These are phyloP conservation scores for Lecanoromycetidae sp. DNA, from an alignment of 2,329 filamentous ascomycete species.

Conservation along the genomic window DNA sequence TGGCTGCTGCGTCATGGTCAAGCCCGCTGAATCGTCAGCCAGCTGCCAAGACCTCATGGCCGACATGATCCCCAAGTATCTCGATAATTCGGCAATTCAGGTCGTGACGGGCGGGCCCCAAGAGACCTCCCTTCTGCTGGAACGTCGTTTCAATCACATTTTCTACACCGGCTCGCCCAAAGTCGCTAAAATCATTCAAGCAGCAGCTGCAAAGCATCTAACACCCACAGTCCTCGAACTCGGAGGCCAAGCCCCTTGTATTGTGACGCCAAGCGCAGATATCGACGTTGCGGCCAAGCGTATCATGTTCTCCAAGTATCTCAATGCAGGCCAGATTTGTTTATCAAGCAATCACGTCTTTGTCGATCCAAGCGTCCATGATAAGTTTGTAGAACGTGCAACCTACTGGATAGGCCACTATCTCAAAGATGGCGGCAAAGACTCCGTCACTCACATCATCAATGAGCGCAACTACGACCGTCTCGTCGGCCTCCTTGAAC, in stretches of 20 bases:
- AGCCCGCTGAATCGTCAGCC: constrained; percentile 33
- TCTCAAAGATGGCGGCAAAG: constrained; percentile 19
- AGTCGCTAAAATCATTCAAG: constrained; percentile 29
- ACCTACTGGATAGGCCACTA: constrained; percentile 27
- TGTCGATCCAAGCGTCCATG: constrained; percentile 30
- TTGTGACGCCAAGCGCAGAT: constrained; percentile 32
- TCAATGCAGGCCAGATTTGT: constrained; percentile 34
- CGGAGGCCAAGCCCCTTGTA: constrained; percentile 35
- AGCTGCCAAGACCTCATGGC: constrained; percentile 29
- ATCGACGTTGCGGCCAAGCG: constrained; percentile 33
- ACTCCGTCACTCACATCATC: constrained; percentile 28
- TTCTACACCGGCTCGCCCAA: constrained; percentile 35
- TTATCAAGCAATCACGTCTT: constrained; percentile 34
- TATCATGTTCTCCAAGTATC: constrained; percentile 33
- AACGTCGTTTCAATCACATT: constrained; percentile 33
- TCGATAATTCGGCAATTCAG: constrained; percentile 30
- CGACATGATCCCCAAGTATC: constrained; percentile 31
- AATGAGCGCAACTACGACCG: constrained; percentile 35
- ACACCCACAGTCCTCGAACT: constrained; percentile 36
- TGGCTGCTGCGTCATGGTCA: constrained; percentile 32
- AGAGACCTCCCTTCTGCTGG: constrained; percentile 29
- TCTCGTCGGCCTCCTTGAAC: constrained; percentile 27
- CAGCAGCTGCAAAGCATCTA: constrained; percentile 35
- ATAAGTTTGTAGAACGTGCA: constrained; percentile 28
- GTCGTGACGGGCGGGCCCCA: constrained; percentile 28